Percentiles rank a stretch among this genome's conserved stretches.
These are phyloP conservation scores for Allantophomopsis cytisporea DNA, from an alignment of 2,329 filamentous ascomycete genomes.

Conservation along the genomic window DNA sequence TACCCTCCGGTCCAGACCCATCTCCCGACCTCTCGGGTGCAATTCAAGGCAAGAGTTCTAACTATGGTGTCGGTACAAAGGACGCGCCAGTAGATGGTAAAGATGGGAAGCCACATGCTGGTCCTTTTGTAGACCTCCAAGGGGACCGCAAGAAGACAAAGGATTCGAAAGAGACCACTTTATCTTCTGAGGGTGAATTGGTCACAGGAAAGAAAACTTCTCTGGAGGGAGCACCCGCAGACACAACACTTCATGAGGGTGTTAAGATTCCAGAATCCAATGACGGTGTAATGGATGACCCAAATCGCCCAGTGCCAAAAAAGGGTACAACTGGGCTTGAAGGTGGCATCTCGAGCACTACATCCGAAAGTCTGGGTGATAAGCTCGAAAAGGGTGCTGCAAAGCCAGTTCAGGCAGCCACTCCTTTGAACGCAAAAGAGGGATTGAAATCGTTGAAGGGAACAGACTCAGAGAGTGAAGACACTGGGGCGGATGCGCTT, in stretches of 20 bases:
- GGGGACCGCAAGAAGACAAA: slow-evolving; percentile 26
- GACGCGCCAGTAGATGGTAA: slow-evolving; percentile 84
- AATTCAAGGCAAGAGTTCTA: slow-evolving; percentile 12
- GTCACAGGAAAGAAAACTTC: slow-evolving; percentile 14
- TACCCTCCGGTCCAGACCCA: slow-evolving; percentile 2
- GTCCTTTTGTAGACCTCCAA: slow-evolving; percentile 59
- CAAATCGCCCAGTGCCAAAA: slow-evolving; percentile 59
- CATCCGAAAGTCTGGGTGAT: too few relatives aligned
- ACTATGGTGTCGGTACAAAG: slow-evolving; percentile 40
- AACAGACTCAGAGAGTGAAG: slow-evolving; percentile 20
- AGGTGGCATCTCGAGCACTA: slow-evolving; percentile 48
- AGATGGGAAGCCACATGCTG: slow-evolving; percentile 86
- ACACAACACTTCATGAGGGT: slow-evolving; percentile 41
- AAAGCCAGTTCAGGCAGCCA: too few relatives aligned
- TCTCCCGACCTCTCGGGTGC: slow-evolving; percentile 5
- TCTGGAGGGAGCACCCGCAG: slow-evolving; percentile 34
- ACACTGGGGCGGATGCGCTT: slow-evolving; percentile 15
- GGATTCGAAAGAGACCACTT: slow-evolving; percentile 3
- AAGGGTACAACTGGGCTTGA: slow-evolving; percentile 80
- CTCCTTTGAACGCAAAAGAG: too few relatives aligned
- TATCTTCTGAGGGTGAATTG: slow-evolving; percentile 19
- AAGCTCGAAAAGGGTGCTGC: too few relatives aligned
- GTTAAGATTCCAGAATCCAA: slow-evolving; percentile 48
- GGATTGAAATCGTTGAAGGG: too few relatives aligned
- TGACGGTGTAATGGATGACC: slow-evolving; percentile 90